phyloP scores from a whole-genome alignment of 140 eudicot genomes.

The Ambrosia hybrid region DNA sequence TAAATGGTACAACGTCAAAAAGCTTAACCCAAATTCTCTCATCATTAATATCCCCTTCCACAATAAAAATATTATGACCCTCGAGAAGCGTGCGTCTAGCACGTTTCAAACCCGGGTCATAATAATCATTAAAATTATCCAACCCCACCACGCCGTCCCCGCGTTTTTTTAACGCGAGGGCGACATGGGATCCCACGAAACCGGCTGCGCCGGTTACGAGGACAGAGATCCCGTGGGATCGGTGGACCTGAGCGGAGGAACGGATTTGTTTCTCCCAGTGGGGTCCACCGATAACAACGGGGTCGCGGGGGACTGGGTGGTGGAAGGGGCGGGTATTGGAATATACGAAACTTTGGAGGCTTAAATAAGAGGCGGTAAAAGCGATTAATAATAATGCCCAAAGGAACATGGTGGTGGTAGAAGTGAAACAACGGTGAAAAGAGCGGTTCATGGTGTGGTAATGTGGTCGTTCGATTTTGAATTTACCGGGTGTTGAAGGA shows the following conservation, averaged over 20 bases:
- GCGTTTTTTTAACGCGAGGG: conserved; percentile 36
- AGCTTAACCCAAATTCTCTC: too few species aligned
- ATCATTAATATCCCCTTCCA: conserved; percentile 46
- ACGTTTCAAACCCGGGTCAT: conserved; percentile 38
- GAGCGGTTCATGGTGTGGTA: conserved; percentile 32
- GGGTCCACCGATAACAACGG: conserved; percentile 24
- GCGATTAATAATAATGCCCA: conserved; percentile 56
- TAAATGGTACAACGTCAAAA: too few species aligned
- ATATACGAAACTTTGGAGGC: conserved; percentile 44
- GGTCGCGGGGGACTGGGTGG: conserved; percentile 18
- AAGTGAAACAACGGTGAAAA: conserved; percentile 45
- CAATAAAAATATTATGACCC: conserved; percentile 28
- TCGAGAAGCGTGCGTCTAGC: conserved; percentile 30
- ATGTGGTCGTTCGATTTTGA: conserved; percentile 38
- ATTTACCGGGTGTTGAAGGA: conserved; percentile 51
- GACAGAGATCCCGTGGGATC: conserved; percentile 40
- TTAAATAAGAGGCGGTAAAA: conserved; percentile 42
- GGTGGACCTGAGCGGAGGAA: conserved; percentile 42
- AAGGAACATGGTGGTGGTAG: conserved; percentile 48
- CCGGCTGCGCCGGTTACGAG: conserved; percentile 54
- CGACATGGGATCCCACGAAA: conserved; percentile 42
- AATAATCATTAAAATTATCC: conserved; percentile 40
- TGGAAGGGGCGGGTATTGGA: conserved; percentile 39
- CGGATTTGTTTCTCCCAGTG: conserved; percentile 55
- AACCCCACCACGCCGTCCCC: conserved; percentile 49